These are phyloP conservation scores for Rostrohypoxylon terebratum DNA, from an alignment of 495 filamentous ascomycete species.

Conservation along the genomic window DNA sequence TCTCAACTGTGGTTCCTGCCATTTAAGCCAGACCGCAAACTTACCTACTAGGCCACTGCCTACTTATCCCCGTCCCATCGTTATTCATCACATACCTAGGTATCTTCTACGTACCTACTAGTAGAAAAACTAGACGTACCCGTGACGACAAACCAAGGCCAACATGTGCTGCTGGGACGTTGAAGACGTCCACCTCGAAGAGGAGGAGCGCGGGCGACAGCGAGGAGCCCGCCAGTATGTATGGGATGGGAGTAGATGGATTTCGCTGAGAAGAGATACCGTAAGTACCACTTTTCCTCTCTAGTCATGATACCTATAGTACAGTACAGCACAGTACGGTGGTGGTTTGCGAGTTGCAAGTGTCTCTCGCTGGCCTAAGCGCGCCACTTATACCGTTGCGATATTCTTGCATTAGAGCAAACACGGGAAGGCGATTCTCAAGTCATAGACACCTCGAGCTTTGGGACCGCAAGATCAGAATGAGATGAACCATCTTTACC, in stretches of 20 bases:
- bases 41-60: neutral
- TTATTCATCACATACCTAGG: neutral
- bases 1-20: neutral
- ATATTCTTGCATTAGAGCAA: neutral
- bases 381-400: neutral
- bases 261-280: conserved; percentile 24
- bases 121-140: neutral
- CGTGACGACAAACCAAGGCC: neutral
- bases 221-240: conserved; percentile 45
- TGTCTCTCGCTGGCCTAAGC: neutral
- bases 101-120: neutral
- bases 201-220: conserved; percentile 36
- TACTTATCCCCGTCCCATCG: neutral
- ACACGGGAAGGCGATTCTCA: neutral
- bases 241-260: conserved; percentile 52
- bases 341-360: neutral
- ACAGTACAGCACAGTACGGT: neutral
- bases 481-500: neutral
- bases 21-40: neutral
- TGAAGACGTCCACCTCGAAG: conserved; percentile 56
- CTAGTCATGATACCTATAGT: neutral
- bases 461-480: neutral
- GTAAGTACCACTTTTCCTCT: conserved; percentile 32
- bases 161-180: conserved; percentile 61
- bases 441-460: neutral